Base-by-base conservation (phyloP, 805 yeast species). In the Lipomyces kockii region DNA sequence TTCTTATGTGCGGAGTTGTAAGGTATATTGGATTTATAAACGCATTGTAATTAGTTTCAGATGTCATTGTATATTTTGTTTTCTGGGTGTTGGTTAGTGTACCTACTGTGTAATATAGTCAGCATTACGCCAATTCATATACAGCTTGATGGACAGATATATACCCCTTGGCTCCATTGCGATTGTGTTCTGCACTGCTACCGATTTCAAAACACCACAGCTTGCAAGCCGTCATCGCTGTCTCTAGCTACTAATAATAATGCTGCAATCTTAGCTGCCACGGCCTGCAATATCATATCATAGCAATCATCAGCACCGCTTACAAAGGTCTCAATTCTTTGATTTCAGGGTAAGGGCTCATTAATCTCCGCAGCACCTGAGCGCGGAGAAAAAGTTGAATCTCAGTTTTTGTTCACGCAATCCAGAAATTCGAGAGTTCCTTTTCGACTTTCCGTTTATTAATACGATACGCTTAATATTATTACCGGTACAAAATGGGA, bases 401-500 rank as follows among this genome's bases (percentile, higher is more conserved):
- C 9, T 43, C 9, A 17, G 8, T 2, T 43, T 43, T 43, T 43
- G 20, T 17, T 17, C 8, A 6, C 49, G 11, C 22, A 43, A 43
- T 25, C 17, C 17, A 37, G 39, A 14, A 37, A 37, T 37, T 37
- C 39, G 39, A n/a, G 14, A n/a, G 9, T 43, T 43, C 22, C 22
- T 17, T 17, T 3, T 43, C 49, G 39, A 37, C 39, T 37, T 37
- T 37, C 49, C 22, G 22, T 43, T 43, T 43, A 43, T 43, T 43
- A 3, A 43, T 43, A 43, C 11, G 22, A 43, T n/a, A 43, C 8
- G 9, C 17, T 43, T n/a, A 43, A n/a, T 8, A 43, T n/a, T 17
- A 43, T 43, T n/a, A 43, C 14, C 49, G 49, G n/a, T n/a, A 43
- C 49, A 43, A 43, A 43, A 62, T 62, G 65, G 65, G 65, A 11